These are phyloP conservation scores for Penicillium digitatum DNA, from an alignment of 2,329 filamentous ascomycete species.

Conservation along the genomic window DNA sequence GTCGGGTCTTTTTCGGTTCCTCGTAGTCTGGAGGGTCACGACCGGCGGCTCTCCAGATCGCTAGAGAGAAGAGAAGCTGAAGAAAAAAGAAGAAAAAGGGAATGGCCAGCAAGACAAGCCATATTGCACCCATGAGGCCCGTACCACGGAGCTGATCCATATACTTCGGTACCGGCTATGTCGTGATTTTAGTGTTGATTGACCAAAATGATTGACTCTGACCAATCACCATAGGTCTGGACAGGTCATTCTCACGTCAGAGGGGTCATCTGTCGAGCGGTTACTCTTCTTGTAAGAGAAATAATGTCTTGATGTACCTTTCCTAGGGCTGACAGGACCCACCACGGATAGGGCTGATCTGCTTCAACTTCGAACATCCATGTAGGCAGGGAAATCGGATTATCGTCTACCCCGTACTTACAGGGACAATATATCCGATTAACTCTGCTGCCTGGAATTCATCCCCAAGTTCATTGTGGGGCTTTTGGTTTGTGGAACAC, in stretches of 20 bases:
- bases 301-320: background rate
- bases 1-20: background rate
- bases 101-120: background rate
- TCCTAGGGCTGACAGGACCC: conserved; percentile 6
- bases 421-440: no score
- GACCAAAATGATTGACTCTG: background rate
- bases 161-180: conserved; percentile 3
- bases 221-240: background rate
- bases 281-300: background rate
- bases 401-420: background rate
- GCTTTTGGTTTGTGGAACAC: background rate
- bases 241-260: conserved; percentile 1
- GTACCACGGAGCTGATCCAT: background rate
- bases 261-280: background rate
- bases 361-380: no score
- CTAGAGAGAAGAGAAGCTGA: background rate
- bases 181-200: conserved; percentile 5
- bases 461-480: background rate
- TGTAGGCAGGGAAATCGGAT: background rate
- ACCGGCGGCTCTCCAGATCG: background rate
- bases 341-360: background rate
- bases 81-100: background rate
- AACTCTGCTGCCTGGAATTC: conserved; percentile 1
- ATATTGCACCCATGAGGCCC: background rate
- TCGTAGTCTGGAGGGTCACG: background rate